Evolutionary conservation across 345 rosid species (phyloP).

Genomic region (Arabis alpina): DNA sequence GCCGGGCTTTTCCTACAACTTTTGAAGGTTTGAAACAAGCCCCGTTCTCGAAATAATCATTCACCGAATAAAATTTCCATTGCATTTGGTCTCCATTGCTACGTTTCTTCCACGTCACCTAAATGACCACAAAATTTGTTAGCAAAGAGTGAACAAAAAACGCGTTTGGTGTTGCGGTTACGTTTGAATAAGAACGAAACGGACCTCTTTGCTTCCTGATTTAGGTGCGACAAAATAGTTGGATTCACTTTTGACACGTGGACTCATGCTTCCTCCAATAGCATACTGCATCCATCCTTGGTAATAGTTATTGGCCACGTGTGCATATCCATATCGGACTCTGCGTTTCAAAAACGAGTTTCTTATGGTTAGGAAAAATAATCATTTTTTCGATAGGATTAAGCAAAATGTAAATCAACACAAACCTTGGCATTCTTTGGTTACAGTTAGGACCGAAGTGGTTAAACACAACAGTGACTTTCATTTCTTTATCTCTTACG

Average conservation of each 20-base stretch:
- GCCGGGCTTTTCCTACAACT: not conserved
- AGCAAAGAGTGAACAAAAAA: not conserved
- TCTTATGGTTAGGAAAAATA: not conserved
- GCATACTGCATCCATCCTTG: constrained; percentile 20
- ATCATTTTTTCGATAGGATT: too few relatives aligned
- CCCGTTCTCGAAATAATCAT: not conserved
- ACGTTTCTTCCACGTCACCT: constrained; percentile 18
- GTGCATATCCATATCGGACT: constrained; percentile 14
- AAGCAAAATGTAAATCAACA: not conserved
- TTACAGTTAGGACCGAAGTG: constrained; percentile 20
- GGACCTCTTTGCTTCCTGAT: constrained; percentile 11
- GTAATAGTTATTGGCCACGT: constrained; percentile 17
- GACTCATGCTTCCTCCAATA: constrained; percentile 14
- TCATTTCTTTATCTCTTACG: constrained; percentile 10
- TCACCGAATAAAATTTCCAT: not conserved
- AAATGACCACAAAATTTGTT: not conserved
- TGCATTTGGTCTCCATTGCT: constrained; percentile 15
- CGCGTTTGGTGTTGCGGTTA: not conserved
- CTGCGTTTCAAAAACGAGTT: not conserved
- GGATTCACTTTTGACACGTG: constrained; percentile 12
- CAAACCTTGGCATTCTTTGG: constrained; percentile 21
- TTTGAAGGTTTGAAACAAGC: constrained; percentile 1
- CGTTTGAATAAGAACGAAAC: not conserved
- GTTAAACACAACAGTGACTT: constrained; percentile 20
- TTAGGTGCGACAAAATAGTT: constrained; percentile 19